These are phyloP conservation scores for Didymella keratinophila DNA, from an alignment of 2,329 filamentous ascomycete species.

Conservation along the genomic window DNA sequence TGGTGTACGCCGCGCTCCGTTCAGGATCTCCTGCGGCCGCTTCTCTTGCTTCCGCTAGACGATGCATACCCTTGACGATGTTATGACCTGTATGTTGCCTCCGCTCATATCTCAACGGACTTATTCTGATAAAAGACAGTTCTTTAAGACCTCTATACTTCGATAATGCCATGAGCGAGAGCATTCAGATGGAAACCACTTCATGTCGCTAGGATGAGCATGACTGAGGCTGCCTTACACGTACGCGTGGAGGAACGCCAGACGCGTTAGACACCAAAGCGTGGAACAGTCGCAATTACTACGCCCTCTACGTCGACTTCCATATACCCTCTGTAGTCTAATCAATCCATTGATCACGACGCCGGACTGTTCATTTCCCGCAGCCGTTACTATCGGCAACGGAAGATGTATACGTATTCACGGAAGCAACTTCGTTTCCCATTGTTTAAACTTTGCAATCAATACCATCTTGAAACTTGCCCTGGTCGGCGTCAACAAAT, in stretches of 20 bases:
- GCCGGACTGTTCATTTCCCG: background rate
- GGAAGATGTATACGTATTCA: background rate
- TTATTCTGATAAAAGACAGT: conserved; percentile 8
- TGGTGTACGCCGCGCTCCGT: conserved; percentile 60
- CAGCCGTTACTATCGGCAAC: background rate
- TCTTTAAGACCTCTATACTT: background rate
- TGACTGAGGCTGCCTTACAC: background rate
- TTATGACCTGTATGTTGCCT: conserved; percentile 36
- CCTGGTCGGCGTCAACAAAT: background rate
- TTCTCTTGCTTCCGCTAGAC: conserved; percentile 63
- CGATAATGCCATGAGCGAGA: conserved; percentile 5
- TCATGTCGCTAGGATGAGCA: background rate
- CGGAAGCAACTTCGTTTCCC: background rate
- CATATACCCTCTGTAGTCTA: conserved; percentile 8
- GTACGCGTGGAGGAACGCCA: background rate
- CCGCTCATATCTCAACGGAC: background rate
- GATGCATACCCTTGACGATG: conserved; percentile 25
- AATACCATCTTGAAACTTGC: conserved; percentile 1
- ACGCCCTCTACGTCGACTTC: background rate
- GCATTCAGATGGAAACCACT: background rate
- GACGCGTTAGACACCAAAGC: background rate
- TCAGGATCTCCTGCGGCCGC: conserved; percentile 59
- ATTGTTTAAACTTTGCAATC: background rate
- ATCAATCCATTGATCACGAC: background rate
- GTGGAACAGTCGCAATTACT: background rate